phyloP scores from a whole-genome alignment of 768 basidiomycete genomes.

The Inosperma sp. region DNA sequence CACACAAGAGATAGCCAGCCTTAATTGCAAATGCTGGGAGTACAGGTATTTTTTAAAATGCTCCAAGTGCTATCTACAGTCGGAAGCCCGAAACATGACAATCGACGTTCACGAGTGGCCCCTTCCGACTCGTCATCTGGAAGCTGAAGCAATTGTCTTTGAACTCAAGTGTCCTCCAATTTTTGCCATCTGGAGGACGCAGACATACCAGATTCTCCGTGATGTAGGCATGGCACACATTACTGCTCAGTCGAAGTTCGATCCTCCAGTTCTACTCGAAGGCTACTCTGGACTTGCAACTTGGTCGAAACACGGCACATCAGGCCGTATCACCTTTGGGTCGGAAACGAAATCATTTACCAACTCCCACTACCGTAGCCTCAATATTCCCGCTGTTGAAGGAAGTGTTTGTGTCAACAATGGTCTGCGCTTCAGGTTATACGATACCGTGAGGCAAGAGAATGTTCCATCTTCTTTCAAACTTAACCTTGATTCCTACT shows the following conservation, averaged over 20 bases:
- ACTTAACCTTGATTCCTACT: constrained; percentile 17
- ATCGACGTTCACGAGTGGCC: constrained; percentile 47
- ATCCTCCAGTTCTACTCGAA: neutral
- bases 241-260: neutral
- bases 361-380: constrained; percentile 28
- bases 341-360: constrained; percentile 33
- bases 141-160: constrained; percentile 34
- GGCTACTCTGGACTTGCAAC: constrained; percentile 7
- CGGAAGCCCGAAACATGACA: constrained; percentile 5
- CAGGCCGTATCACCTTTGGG: constrained; percentile 32
- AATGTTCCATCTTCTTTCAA: constrained; percentile 17
- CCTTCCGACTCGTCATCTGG: constrained; percentile 26
- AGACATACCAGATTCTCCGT: constrained; percentile 36
- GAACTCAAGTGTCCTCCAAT: constrained; percentile 37
- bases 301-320: constrained; percentile 9
- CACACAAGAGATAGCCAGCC: neutral
- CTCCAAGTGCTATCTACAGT: neutral
- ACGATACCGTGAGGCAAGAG: constrained; percentile 17
- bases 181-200: constrained; percentile 42
- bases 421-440: constrained; percentile 27
- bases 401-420: too few species aligned
- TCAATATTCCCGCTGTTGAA: constrained; percentile 15
- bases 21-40: neutral
- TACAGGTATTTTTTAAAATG: neutral
- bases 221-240: constrained; percentile 28